These are phyloP conservation scores for Ambrosiella beaveri DNA, from an alignment of 2,329 filamentous ascomycete genomes.

Conservation along the genomic window DNA sequence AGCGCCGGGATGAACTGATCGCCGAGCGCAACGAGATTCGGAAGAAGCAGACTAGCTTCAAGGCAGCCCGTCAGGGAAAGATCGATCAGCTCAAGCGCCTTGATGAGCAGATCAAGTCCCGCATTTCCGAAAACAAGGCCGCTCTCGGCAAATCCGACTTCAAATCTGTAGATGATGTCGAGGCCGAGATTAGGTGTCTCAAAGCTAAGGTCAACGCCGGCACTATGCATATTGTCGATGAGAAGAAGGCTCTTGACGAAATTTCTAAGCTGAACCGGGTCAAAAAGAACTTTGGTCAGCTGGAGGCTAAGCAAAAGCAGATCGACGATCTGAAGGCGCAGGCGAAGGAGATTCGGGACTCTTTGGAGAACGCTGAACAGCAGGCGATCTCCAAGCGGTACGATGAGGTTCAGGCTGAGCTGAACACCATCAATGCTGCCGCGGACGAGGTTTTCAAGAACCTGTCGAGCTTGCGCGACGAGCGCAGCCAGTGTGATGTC, in stretches of 20 bases:
- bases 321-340: conserved; percentile 78
- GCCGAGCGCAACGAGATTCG: conserved; percentile 69
- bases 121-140: conserved; percentile 72
- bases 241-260: conserved; percentile 81
- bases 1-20: conserved; percentile 74
- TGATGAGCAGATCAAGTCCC: conserved; percentile 73
- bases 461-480: conserved; percentile 66
- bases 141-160: conserved; percentile 65
- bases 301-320: conserved; percentile 71
- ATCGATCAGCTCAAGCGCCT: conserved; percentile 85
- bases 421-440: conserved; percentile 79
- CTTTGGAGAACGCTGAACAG: conserved; percentile 76
- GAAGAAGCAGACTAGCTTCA: conserved; percentile 72
- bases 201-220: conserved; percentile 77
- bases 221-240: conserved; percentile 88
- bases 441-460: conserved; percentile 84
- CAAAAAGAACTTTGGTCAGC: conserved; percentile 75
- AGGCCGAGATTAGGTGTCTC: conserved; percentile 62
- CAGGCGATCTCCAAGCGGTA: conserved; percentile 80
- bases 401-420: conserved; percentile 66
- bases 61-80: conserved; percentile 59
- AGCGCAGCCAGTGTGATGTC: conserved; percentile 65
- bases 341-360: conserved; percentile 77
- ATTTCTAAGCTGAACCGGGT: conserved; percentile 71
- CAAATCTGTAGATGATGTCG: conserved; percentile 78